Conservation (phyloP, 805 yeast genomes). For the Ogataea minuta region DNA sequence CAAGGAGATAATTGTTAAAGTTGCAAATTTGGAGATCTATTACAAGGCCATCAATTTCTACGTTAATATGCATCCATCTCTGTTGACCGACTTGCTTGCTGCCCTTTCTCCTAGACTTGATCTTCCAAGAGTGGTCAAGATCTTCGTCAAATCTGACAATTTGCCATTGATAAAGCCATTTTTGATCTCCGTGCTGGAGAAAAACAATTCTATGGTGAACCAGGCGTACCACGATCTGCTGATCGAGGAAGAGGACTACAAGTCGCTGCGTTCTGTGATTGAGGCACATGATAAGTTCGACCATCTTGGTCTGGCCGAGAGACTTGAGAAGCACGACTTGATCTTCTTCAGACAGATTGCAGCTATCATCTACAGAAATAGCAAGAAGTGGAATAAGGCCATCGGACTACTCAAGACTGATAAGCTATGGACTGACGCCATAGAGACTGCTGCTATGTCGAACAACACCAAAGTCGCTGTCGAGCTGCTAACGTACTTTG, state of each 20-base stretch:
- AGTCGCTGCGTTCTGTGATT: constrained; percentile 80
- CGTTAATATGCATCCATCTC: constrained; percentile 86
- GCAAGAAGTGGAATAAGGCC: constrained; percentile 90
- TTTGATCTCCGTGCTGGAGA: constrained; percentile 84
- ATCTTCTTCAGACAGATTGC: constrained; percentile 96
- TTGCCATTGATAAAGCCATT: constrained; percentile 95
- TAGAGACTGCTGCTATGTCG: constrained; percentile 86
- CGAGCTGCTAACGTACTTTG: constrained; percentile 86
- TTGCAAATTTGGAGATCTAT: constrained; percentile 92
- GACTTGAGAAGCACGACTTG: constrained; percentile 87
- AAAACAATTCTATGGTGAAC: constrained; percentile 88
- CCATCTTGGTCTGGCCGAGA: constrained; percentile 84
- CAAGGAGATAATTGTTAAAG: constrained; percentile 93
- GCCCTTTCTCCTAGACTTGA: constrained; percentile 88
- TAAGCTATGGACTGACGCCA: constrained; percentile 92
- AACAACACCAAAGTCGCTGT: constrained; percentile 78
- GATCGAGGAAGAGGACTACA: constrained; percentile 95
- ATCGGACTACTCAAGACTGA: constrained; percentile 86
- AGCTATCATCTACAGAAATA: constrained; percentile 88
- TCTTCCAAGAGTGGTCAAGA: constrained; percentile 89
- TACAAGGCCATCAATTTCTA: constrained; percentile 97
- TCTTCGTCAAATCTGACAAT: constrained; percentile 93
- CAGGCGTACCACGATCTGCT: constrained; percentile 92
- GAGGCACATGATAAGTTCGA: constrained; percentile 91
- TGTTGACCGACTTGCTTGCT: constrained; percentile 80